phyloP scores from a whole-genome alignment of 208 protist genomes.

The Zelonia costaricensis region DNA sequence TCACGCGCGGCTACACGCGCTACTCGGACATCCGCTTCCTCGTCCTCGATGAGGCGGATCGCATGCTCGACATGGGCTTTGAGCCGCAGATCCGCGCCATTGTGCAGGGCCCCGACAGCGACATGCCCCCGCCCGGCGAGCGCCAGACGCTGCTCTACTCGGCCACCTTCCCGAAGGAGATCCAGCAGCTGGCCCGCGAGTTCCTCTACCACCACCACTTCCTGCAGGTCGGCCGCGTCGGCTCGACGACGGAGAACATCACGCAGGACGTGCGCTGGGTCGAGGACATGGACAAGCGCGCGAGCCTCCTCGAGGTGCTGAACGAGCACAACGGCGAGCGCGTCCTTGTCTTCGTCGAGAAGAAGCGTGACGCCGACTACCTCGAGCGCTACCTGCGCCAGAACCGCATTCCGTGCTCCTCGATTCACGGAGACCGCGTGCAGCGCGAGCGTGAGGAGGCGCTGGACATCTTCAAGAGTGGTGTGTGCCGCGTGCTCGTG shows the following conservation, averaged over 20 bases:
- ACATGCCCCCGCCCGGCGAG: constrained; percentile 95
- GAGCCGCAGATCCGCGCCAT: constrained; percentile 99
- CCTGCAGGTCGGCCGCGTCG: constrained; percentile 98
- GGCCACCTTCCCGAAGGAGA: constrained; percentile 99
- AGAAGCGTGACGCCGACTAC: constrained; percentile 97
- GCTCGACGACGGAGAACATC: constrained; percentile 97
- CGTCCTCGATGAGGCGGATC: constrained; percentile 98
- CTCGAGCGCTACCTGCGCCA: constrained; percentile 94
- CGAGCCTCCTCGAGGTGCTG: constrained; percentile 69
- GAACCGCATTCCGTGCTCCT: constrained; percentile 84
- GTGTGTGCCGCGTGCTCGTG: constrained; percentile 92
- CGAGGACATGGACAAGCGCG: constrained; percentile 84
- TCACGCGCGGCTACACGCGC: constrained; percentile 79
- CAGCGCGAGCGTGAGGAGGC: constrained; percentile 94
- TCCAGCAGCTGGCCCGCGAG: constrained; percentile 97
- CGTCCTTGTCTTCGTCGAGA: constrained; percentile 98
- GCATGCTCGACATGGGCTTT: constrained; percentile 99
- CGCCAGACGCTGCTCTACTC: constrained; percentile 99
- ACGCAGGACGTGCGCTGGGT: constrained; percentile 95
- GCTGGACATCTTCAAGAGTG: constrained; percentile 89
- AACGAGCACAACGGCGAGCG: constrained; percentile 69
- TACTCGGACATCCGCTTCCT: constrained; percentile 94
- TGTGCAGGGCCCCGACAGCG: constrained; percentile 94
- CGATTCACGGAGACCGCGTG: constrained; percentile 97
- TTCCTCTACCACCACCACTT: constrained; percentile 98